A percentile compares a stretch with the other conserved stretches of the same genome.
phyloP scores from a whole-genome alignment of 2,329 filamentous ascomycete genomes.

The Trichophyton verrucosum region DNA sequence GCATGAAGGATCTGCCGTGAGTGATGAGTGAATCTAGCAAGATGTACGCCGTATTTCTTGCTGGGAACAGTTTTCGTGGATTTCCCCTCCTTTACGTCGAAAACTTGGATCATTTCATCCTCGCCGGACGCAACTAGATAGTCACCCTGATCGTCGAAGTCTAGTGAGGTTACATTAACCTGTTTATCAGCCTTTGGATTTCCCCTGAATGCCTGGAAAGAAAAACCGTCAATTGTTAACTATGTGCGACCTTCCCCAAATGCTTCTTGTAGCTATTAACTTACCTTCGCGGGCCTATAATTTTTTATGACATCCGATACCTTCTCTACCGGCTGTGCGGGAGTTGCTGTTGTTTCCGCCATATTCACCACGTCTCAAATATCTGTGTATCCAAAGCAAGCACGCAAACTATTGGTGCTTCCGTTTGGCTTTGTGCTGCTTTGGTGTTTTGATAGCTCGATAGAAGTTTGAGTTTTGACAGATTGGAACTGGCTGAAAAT shows the following conservation, averaged over 20 bases:
- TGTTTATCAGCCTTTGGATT: constrained; percentile 27
- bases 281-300: constrained; percentile 69
- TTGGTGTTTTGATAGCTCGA: not conserved
- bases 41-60: constrained; percentile 92
- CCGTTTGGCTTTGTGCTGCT: not conserved
- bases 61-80: constrained; percentile 80
- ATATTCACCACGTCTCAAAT: constrained; percentile 8
- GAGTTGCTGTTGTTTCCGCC: constrained; percentile 17
- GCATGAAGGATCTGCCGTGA: constrained; percentile 87
- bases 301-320: constrained; percentile 64
- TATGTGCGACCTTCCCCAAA: not conserved
- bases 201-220: constrained; percentile 21
- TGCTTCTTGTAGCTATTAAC: constrained; percentile 10
- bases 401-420: too few species aligned
- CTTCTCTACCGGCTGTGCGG: constrained; percentile 32
- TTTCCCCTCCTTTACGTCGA: constrained; percentile 81
- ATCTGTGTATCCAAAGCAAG: not conserved
- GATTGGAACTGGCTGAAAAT: not conserved
- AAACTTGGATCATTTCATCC: constrained; percentile 92
- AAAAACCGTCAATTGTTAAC: constrained; percentile 3
- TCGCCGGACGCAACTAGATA: constrained; percentile 81
- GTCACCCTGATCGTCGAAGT: constrained; percentile 93
- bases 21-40: constrained; percentile 89
- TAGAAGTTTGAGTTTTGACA: not conserved
- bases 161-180: constrained; percentile 70